Base-by-base conservation (phyloP, 2,329 filamentous ascomycete genomes). In the Arthrobotrys entomopaga region DNA sequence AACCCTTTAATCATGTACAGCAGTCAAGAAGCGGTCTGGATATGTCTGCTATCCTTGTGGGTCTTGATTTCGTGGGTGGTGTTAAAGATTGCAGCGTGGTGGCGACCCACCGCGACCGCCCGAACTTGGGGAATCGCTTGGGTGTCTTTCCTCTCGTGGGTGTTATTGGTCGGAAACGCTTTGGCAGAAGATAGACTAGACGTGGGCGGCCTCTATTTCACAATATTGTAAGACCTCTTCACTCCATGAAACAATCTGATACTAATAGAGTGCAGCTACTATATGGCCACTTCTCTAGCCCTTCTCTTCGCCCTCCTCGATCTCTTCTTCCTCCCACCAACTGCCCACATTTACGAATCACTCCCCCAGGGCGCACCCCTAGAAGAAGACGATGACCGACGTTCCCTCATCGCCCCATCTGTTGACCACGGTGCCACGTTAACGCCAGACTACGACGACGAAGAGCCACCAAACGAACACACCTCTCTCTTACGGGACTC, bases 1-100 rank as follows among this genome's bases (percentile, higher is more conserved):
- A 98, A 98, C 79, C 93, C 94, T 0, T 87, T 92, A 78, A 92
- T 98, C 78, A 84, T 95, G n/a, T 95, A 97, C 82, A 93, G 92
- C 82, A 96, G 91, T 78, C 86, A 89, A 54, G 98, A 95, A 80
- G 86, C 91, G 3, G 90, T 97, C 79, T 96, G 93, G 92, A 87
- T 88, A 26, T 96, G 96, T 89, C 91, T 93, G 83, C 80, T 94
- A 0, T 91, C 91, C 0, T 85, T 92, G 0, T 97, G 93, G 84
- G 88, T 95, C 79, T 89, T 90, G 71, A 81, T 89, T 19, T 89
- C 92, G 52, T 98, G 94, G 94, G 89, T 92, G 76, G 85, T 96
- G 40, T 88, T 92, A 78, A 87, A 90, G 16, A 89, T 91, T 1
- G 91, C 92, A 15, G 90, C 93, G 79, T 90, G 89, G 75, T 87